Base-by-base conservation (phyloP, 2,329 filamentous ascomycete genomes). In the Colletotrichum nymphaeae region DNA sequence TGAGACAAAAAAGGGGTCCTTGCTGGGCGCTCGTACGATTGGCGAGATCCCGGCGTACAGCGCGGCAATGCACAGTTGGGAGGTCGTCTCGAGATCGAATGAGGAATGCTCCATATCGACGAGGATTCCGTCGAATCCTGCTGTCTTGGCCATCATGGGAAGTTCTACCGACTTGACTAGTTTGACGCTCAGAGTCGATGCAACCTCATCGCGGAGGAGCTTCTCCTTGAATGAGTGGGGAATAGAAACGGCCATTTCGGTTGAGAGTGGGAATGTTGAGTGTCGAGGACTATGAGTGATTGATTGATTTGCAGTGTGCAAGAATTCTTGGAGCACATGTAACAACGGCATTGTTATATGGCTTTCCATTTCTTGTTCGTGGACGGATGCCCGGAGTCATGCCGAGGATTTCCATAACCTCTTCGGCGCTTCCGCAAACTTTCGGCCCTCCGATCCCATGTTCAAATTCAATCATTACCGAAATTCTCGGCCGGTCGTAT, bases 61-160 rank as follows among this genome's bases (percentile, higher is more conserved):
- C 63, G 79, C 81, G 22, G 84, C 84, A 6, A 84, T 78, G 63
- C 81, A 80, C 12, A 86, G 78, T 69, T 85, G 83, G 19, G 78
- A 75, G 8, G 81, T 79, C 0, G 78, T 76, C 72, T 80, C 79
- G 24, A 86, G 76, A 67, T 81, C 79, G 35, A 86, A 77, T 2
- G 81, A 76, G 3, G 82, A 83, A 72, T 86, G 85, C 72, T 86
- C 84, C 82, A 86, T 84, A 66, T 86, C 84, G 69, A 86, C 82
- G 69, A 86, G 80, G 52, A 86, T 78, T 53, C 80, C 83, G 62
- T 85, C 80, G 63, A 84, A 80, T 8, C 83, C 83, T 12, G 84
- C 83, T 64, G 80, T 83, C 69, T 83, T 84, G 66, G 78, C 78
- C 77, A 84, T 81, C 78, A 82, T 82, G 19, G 80, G 79, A 22